Conservation (phyloP, 2,329 filamentous ascomycete genomes). For the Fusarium musae region DNA sequence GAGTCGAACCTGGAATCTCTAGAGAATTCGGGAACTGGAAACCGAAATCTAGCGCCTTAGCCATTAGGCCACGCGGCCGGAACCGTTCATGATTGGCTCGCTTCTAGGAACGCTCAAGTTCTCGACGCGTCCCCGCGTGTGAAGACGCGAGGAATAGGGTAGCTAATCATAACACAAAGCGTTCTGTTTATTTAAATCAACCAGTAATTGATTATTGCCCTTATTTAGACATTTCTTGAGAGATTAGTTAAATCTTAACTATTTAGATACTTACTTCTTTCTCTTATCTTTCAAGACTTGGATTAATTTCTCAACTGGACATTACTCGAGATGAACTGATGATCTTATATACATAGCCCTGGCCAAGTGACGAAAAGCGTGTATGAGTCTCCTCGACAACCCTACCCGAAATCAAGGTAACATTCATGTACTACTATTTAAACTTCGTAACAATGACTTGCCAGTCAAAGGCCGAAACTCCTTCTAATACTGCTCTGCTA, state of each 20-base stretch:
- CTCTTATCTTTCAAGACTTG: too few species aligned
- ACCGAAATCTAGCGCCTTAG: conserved; percentile 32
- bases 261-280: too few species aligned
- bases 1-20: conserved; percentile 32
- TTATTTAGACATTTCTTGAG: too few species aligned
- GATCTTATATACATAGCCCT: too few species aligned
- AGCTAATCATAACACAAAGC: fast-evolving
- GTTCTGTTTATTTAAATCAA: too few species aligned
- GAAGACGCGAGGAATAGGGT: background rate
- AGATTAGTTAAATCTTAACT: too few species aligned
- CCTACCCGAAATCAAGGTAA: too few species aligned
- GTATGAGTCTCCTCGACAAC: too few species aligned
- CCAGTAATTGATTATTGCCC: too few species aligned
- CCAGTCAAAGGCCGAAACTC: fast-evolving
- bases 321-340: too few species aligned
- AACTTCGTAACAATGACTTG: fast-evolving
- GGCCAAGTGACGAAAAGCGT: too few species aligned
- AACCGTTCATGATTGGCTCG: conserved; percentile 8
- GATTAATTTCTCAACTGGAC: too few species aligned
- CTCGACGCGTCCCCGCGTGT: fast-evolving
- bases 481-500: fast-evolving
- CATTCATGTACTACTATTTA: fast-evolving
- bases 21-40: conserved; percentile 2
- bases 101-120: fast-evolving
- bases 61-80: conserved; percentile 30